Evolutionary conservation across 805 yeast species (phyloP), one percentile per base, ranked within the genome.

Genomic region (Candida incommunis): DNA sequence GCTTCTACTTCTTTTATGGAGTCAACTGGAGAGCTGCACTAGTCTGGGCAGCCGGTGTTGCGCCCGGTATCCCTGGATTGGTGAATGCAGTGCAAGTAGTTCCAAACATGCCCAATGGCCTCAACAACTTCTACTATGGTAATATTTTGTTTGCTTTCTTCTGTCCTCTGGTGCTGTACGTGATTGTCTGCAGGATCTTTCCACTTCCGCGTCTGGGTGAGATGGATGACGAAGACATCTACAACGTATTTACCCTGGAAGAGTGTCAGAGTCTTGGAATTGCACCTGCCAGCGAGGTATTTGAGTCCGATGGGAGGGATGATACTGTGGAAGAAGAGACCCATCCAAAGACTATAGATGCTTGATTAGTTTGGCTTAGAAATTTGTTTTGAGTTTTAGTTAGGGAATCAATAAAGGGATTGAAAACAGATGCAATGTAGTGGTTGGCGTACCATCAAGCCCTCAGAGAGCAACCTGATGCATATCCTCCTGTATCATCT

Each of bases 1-100:
- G 59, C 22, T 74, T 70, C 52, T 71, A 67, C 63, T 67, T 66
- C 55, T 57, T 56, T 47, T 48, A 56, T 24, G 78, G 77, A 5
- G 27, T 66, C 49, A 70, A 72, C 52, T 65, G 65, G 62, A 60
- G 70, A 48, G 65, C 66, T 13, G 41, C 66, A 7, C 42, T 60
- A 3, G 62, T 68, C 4, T 71, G 71, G 68, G 44, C 63, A 3
- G 51, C 45, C 3, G 50, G 45, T 13, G 43, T 42, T 21, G 22
- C 48, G 2, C 45, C 46, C 16, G 52, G 48, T 9, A 21, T 50
- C 4, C 53, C 53, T 2, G 53, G 53, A 11, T 57, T 70, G 13
- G 52, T 62, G 56, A 50, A 65, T 60, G 50, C 64, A 53, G 67
- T 62, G 51, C 53, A 60, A 58, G 41, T 64, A 56, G 43, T 48